These are phyloP conservation scores for Juglanconis sp. DNA, from an alignment of 2,329 filamentous ascomycete genomes.

Conservation along the genomic window DNA sequence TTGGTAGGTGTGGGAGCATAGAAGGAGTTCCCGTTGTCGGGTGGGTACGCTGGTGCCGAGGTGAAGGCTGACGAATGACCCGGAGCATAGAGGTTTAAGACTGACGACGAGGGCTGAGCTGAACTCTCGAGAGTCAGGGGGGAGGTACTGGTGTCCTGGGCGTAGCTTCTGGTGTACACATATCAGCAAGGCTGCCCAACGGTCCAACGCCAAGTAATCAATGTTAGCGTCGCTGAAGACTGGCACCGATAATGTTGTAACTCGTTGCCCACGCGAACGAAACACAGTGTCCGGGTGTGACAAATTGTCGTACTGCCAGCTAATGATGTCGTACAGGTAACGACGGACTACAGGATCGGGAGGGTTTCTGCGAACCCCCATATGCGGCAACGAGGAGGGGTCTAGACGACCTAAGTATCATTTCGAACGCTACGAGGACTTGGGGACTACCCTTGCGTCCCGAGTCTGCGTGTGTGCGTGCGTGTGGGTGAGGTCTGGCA, in stretches of 20 bases:
- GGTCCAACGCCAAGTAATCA: constrained; percentile 19
- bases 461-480: constrained; percentile 3
- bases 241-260: constrained; percentile 24
- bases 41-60: constrained; percentile 45
- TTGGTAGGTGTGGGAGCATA: constrained; percentile 42
- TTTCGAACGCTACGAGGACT: constrained; percentile 10
- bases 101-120: constrained; percentile 43
- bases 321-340: constrained; percentile 40
- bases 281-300: constrained; percentile 19
- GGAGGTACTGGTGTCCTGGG: constrained; percentile 50
- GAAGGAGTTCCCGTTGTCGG: constrained; percentile 46
- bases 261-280: constrained; percentile 22
- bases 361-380: constrained; percentile 32
- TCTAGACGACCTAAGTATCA: constrained; percentile 14
- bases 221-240: constrained; percentile 19
- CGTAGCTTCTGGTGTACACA: constrained; percentile 44
- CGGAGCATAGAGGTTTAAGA: constrained; percentile 50
- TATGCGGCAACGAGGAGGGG: constrained; percentile 17
- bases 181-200: constrained; percentile 26
- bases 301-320: constrained; percentile 43
- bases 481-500: not conserved
- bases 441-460: constrained; percentile 17
- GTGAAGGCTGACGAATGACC: constrained; percentile 41
- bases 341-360: constrained; percentile 38
- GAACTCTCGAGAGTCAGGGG: constrained; percentile 52